Evolutionary conservation across 208 protist species (phyloP).

Genomic region (Acanthamoeba royreba): DNA sequence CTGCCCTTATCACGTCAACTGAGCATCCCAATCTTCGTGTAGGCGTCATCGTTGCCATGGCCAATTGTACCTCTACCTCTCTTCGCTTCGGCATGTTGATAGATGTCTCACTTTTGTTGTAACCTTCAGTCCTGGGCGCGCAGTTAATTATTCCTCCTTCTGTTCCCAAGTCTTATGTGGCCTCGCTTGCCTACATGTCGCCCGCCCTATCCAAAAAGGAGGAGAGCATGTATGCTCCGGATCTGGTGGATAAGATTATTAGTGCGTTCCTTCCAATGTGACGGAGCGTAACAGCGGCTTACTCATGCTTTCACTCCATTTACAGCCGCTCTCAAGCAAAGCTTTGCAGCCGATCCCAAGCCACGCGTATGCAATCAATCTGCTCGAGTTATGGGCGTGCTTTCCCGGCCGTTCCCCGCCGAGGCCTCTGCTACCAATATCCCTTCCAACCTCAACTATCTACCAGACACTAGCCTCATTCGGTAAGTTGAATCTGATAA

Average conservation of each 20-base stretch:
- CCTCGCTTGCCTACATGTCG: neutral
- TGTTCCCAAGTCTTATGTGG: neutral
- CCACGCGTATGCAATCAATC: slow-evolving; percentile 15
- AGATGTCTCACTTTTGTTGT: neutral
- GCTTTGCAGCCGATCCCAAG: neutral
- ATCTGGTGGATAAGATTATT: neutral
- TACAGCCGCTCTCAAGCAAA: neutral
- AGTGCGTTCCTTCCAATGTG: neutral
- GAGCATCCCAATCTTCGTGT: neutral
- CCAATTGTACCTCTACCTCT: slow-evolving; percentile 33
- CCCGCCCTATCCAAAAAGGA: slow-evolving; percentile 36
- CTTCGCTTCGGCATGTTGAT: neutral
- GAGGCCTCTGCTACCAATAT: slow-evolving; percentile 15
- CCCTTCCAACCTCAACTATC: slow-evolving; percentile 35
- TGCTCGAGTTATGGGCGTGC: neutral
- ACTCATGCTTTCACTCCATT: neutral
- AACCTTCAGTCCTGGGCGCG: neutral
- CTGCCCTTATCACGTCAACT: neutral
- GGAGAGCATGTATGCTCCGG: slow-evolving; percentile 10
- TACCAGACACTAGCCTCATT: slow-evolving; percentile 13
- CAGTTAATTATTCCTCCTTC: slow-evolving; percentile 11
- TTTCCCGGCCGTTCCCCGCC: neutral
- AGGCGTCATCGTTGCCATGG: neutral
- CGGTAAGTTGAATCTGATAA: no score
- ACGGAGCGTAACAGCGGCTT: no score